These are phyloP conservation scores for Salix udensis DNA, from an alignment of 345 rosid genomes.

Conservation along the genomic window DNA sequence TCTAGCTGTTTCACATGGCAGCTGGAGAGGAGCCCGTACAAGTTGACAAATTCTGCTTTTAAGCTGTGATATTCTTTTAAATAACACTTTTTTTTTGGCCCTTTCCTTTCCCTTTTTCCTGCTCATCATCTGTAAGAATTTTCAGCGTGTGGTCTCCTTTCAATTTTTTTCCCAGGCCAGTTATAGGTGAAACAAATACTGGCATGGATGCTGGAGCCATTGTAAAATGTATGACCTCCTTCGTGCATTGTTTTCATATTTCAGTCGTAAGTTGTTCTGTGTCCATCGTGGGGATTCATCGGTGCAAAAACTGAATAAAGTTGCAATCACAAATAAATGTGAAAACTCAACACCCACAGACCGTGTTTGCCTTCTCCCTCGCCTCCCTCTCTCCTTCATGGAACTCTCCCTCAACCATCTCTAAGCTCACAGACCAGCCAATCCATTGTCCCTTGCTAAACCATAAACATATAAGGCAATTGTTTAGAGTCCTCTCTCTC, in stretches of 20 bases:
- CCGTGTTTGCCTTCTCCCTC: too few relatives aligned
- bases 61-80: constrained; percentile 8
- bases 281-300: too few relatives aligned
- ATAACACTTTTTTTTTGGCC: not conserved
- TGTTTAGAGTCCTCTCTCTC: too few relatives aligned
- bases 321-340: too few relatives aligned
- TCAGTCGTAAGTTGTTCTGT: too few relatives aligned
- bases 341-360: too few relatives aligned
- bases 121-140: not conserved
- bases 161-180: not conserved
- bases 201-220: constrained; percentile 5
- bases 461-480: too few relatives aligned
- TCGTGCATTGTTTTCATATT: not conserved
- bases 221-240: constrained; percentile 6
- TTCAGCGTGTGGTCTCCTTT: not conserved
- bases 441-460: too few relatives aligned
- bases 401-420: too few relatives aligned
- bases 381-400: too few relatives aligned
- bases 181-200: not conserved
- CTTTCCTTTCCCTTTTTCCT: not conserved
- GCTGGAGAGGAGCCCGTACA: constrained; percentile 6
- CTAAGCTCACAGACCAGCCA: too few relatives aligned
- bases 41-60: not conserved
- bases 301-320: too few relatives aligned
- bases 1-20: constrained; percentile 1